These are phyloP conservation scores for Bretziella fagacearum DNA, from an alignment of 2,329 filamentous ascomycete genomes.

Conservation along the genomic window DNA sequence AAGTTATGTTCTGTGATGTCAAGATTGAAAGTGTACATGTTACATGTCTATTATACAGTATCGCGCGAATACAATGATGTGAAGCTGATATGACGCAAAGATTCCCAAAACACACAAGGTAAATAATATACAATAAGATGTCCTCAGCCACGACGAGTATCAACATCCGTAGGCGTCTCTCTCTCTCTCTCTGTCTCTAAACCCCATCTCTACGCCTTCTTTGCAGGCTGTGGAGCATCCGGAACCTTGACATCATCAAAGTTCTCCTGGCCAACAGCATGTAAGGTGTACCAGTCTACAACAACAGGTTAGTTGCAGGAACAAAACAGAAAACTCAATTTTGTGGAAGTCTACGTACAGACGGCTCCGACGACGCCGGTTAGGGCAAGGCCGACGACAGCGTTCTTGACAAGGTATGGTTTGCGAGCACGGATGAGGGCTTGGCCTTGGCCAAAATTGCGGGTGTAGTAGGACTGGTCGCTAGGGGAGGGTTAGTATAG, in stretches of 20 bases:
- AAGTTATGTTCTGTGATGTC: too few relatives aligned
- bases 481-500: not conserved
- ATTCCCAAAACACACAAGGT: not conserved
- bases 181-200: not conserved
- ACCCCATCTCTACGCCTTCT: conserved; percentile 5
- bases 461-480: conserved; percentile 58
- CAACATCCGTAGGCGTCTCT: too few relatives aligned
- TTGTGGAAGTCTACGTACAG: conserved; percentile 43
- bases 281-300: conserved; percentile 47
- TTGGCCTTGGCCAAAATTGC: conserved; percentile 66
- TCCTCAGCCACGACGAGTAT: not conserved
- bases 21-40: too few relatives aligned
- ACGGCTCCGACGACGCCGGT: conserved; percentile 63
- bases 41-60: conserved; percentile 3
- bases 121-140: not conserved
- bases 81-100: too few relatives aligned
- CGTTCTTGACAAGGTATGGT: conserved; percentile 84
- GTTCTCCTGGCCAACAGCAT: conserved; percentile 83
- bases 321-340: not conserved
- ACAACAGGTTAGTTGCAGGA: not conserved
- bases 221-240: conserved; percentile 35
- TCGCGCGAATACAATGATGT: too few relatives aligned
- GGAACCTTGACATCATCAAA: conserved; percentile 93
- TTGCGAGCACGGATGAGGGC: conserved; percentile 81
- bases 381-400: conserved; percentile 60